A percentile compares a stretch with the other conserved stretches of the same genome.
These are phyloP conservation scores for Fusarium odoratissimum DNA, from an alignment of 2,329 filamentous ascomycete genomes.

Conservation along the genomic window DNA sequence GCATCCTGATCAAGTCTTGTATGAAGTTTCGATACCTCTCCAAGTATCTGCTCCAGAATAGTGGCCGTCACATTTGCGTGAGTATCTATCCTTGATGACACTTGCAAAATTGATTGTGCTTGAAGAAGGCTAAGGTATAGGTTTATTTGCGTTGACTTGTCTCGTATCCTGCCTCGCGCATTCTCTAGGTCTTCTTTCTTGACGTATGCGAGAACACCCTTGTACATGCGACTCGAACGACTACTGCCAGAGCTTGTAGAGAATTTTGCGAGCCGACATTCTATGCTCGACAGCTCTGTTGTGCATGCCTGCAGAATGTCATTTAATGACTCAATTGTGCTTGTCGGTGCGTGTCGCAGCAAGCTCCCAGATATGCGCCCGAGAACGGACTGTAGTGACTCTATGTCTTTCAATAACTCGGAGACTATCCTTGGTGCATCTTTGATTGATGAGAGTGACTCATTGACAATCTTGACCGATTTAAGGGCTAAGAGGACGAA, in stretches of 20 bases:
- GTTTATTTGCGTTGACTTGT: slow-evolving; percentile 19
- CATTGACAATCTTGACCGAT: slow-evolving; percentile 15
- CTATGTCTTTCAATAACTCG: background rate
- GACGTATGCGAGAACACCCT: background rate
- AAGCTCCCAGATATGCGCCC: background rate
- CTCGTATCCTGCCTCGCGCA: slow-evolving; percentile 13
- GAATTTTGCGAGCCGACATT: background rate
- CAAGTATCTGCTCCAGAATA: slow-evolving; percentile 18
- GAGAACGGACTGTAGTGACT: slow-evolving; percentile 5
- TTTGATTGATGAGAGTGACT: slow-evolving; percentile 12
- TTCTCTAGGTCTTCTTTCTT: slow-evolving; percentile 26
- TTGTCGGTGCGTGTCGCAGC: background rate
- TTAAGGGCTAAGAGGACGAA: slow-evolving; percentile 19
- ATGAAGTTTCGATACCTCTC: slow-evolving; percentile 13
- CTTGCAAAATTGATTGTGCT: slow-evolving; percentile 10
- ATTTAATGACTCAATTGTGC: slow-evolving; percentile 8
- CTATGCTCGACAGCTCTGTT: background rate
- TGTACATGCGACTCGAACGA: background rate
- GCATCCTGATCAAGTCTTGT: background rate
- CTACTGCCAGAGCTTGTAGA: background rate
- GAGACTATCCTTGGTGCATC: background rate
- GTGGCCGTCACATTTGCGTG: slow-evolving; percentile 5
- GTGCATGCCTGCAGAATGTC: background rate
- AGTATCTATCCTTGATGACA: slow-evolving; percentile 7
- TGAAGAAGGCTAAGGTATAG: slow-evolving; percentile 29